Evolutionary conservation across 441 rosid genomes (phyloP), one percentile per base, ranked within the genome.

Genomic region (Kokia cookei): DNA sequence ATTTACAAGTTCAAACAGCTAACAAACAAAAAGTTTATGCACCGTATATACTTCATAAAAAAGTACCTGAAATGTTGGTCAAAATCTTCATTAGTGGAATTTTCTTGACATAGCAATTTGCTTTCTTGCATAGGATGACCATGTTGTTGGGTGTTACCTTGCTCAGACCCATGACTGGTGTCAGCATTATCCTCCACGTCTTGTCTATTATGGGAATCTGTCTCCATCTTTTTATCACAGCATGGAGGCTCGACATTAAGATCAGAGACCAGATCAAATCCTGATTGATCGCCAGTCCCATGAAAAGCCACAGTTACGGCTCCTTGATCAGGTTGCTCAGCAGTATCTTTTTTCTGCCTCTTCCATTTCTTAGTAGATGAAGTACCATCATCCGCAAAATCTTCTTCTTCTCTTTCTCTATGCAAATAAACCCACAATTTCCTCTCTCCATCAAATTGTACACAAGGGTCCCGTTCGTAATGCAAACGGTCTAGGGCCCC

Each of bases 301-400:
- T 61, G 84, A 75, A 80, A 84, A 75, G 93, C 94, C 73, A 88
- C 88, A 15, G 97, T 87, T 15, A 89, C 90, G 48, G 87, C 78
- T 78, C 83, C 97, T 76, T 85, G 91, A 17, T 94, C 98, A 29
- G 89, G 76, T 80, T 86, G 97, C 79, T 94, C 99, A 2, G 91
- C 82, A 57, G 92, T 77, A 73, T 96, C 99, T 76, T 96, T 96
- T 81, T 90, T 96, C 75, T 88, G 98, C 74, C 99, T 91, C 89
- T 91, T 96, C 99, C 99, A 96, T 84, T 96, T 96, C 90, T 96
- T 96, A n/a, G 99, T 96, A 40, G 99, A 96, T 68, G 99, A 96
- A 80, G 99, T 96, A 54, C 99, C 99, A 65, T 96, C 99, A 79
- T 96, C 99, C 82, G 94, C 99, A 74, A 96, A 96, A 86, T 96